Evolutionary conservation across 2,329 filamentous ascomycete species (phyloP), one percentile per base, ranked within the genome.

Genomic region (Fusarium sulawesiense): DNA sequence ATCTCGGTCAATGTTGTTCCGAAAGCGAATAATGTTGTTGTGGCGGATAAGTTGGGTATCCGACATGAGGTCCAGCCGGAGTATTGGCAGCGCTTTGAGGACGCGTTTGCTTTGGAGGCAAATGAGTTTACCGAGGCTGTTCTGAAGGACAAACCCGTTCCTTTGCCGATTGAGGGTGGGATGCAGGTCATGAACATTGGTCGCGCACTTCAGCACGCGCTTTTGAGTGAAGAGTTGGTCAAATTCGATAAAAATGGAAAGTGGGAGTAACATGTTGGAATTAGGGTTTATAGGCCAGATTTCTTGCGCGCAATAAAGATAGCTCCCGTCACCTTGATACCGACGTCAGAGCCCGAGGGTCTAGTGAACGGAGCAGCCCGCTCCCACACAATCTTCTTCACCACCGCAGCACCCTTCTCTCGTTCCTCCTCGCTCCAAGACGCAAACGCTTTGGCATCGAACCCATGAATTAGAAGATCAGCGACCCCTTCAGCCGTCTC

Each of bases 1-100:
- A 73, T 91, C 3, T 79, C 83, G 0, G 82, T 91, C 60, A 91
- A 91, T 71, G 83, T 81, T 6, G 85, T 88, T 64, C 89, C 89
- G 2, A 80, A 80, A 47, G 78, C 76, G 3, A 86, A 86, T 54
- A 80, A 89, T 23, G 84, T 91, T 16, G 84, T 88, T 60, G 79
- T 86, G 46, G 84, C 87, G 71, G 81, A 88, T 67, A 48, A 81
- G 0, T 79, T 75, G 3, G 72, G 72, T 1, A 53, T 91, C 23
- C 80, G 85, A 16, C 82, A 86, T 37, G 87, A 91, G 76, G 85
- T 90, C 7, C 87, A 88, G 4, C 79, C 82, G 40, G 83, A 88
- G 68, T 91, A 90, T 76, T 91, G 88, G 73, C 88, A 87, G 56
- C 80, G 89, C 0, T 91, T 91, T 70, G 83, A 88, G 65, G 78